These are phyloP conservation scores for Leishmania arabica DNA, from an alignment of 208 protist genomes.

Conservation along the genomic window DNA sequence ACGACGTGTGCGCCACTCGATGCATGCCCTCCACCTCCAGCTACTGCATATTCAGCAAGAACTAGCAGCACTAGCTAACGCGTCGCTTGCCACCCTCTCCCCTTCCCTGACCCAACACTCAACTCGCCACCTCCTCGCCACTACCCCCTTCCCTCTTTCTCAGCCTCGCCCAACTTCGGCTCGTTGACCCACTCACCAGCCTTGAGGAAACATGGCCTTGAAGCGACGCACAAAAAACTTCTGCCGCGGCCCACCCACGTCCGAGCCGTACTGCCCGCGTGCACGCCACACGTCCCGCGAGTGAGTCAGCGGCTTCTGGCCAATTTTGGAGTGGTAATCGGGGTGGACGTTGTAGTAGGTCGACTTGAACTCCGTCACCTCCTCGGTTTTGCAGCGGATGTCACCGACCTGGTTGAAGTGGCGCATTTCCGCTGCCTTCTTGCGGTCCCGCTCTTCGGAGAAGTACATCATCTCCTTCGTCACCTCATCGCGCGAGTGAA, in stretches of 20 bases:
- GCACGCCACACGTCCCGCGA: conserved; percentile 83
- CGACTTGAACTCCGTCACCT: conserved; percentile 88
- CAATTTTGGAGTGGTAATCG: conserved; percentile 84
- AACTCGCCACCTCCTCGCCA: not conserved
- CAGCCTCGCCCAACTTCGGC: not conserved
- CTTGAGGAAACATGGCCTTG: conserved; percentile 89
- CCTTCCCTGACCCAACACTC: not conserved
- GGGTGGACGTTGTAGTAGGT: conserved; percentile 89
- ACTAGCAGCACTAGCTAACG: not conserved
- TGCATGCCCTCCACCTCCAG: not conserved
- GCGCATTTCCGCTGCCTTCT: conserved; percentile 52
- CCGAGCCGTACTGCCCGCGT: conserved; percentile 84
- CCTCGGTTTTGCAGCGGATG: conserved; percentile 55
- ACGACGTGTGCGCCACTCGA: not conserved
- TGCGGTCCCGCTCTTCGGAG: conserved; percentile 67
- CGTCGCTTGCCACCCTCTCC: not conserved
- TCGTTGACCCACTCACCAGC: conserved; percentile 50
- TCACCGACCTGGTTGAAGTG: conserved; percentile 59
- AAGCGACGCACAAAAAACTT: conserved; percentile 90
- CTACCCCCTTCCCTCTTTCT: not conserved
- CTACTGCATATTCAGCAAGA: not conserved
- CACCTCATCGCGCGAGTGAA: conserved; percentile 88
- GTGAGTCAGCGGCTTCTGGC: conserved; percentile 68
- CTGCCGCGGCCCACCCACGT: conserved; percentile 84
- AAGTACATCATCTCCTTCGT: conserved; percentile 85